Evolutionary conservation across 1,284 basidiomycete species (phyloP).

Genomic region (Trichosporon faecale): DNA sequence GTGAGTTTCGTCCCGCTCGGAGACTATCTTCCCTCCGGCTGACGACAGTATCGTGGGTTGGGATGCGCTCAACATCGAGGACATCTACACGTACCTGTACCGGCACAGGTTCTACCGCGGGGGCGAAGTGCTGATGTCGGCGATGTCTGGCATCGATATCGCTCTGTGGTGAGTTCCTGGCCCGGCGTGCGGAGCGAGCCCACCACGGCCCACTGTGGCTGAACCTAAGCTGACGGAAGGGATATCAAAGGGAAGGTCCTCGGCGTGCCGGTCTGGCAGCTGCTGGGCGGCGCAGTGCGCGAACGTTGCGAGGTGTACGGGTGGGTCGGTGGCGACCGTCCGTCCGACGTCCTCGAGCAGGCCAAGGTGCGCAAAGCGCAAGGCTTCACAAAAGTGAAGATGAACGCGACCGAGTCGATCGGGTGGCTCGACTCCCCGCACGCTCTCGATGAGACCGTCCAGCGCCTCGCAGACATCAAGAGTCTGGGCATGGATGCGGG

Average conservation of each 20-base stretch:
- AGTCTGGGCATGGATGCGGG: conserved; percentile 65
- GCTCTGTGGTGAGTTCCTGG: conserved; percentile 53
- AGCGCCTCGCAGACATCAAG: conserved; percentile 63
- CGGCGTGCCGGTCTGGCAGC: conserved; percentile 69
- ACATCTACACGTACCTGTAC: conserved; percentile 59
- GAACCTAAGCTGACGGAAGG: conserved; percentile 53
- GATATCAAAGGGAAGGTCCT: conserved; percentile 77
- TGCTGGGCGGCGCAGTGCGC: conserved; percentile 67
- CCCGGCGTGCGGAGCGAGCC: conserved; percentile 47
- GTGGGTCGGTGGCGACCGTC: conserved; percentile 60
- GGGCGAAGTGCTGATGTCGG: conserved; percentile 66
- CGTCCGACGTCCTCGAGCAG: conserved; percentile 62
- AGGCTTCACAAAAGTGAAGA: conserved; percentile 69
- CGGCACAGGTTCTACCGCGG: conserved; percentile 69
- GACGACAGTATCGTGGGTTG: conserved; percentile 53
- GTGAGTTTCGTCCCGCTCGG: conserved; percentile 36
- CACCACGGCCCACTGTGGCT: background rate
- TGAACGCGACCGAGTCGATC: conserved; percentile 58
- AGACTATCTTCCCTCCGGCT: conserved; percentile 7
- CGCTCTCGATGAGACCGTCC: conserved; percentile 60
- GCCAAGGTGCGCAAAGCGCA: conserved; percentile 64
- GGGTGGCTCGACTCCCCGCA: conserved; percentile 57
- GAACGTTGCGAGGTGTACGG: conserved; percentile 51
- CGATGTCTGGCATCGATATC: conserved; percentile 57
- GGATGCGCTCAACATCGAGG: conserved; percentile 68